Base-by-base conservation (phyloP, 1,139 yeast species). In the Yamadazyma taylorii region DNA sequence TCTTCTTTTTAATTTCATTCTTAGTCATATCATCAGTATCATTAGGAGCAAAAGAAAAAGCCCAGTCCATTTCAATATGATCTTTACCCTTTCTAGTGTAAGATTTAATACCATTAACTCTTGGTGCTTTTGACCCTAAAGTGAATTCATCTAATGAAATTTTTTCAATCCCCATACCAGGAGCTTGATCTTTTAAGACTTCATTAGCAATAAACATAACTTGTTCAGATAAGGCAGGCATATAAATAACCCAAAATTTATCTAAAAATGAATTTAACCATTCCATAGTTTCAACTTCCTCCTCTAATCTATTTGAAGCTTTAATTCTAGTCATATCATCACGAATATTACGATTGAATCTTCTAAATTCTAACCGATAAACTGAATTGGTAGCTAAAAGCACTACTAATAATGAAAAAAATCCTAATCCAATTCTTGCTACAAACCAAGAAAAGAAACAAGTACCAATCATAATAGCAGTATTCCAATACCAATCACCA, bases 21-120 rank as follows among this genome's bases (percentile, higher is more conserved):
- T 79, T 79, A 35, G 94, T 85, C 92, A 85, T 84, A 56, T 81
- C 87, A 45, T 83, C 85, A 24, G 85, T 80, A 60, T 85, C 90
- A 55, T 79, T 82, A 24, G 95, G 95, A 34, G 90, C 74, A 54
- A 85, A 85, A 8, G 84, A 79, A 51, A 85, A 81, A 9, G 80
- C 80, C 89, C 92, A 84, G 55, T 83, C 90, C 90, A 84, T 82
- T 60, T 83, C 90, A 46, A 81, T 79, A 34, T 74, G 66, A 52
- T 81, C 81, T 36, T 71, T 73, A 27, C 85, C 87, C 46, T 76
- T 72, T 50, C 78, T 79, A 19, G 89, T 79, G 56, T 79, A 83
- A 3, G 92, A 81, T 52, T 79, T 80, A 52, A 85, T 79, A 36
- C 84, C 74, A 46, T 80, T 79, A 39, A 85, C 77, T 37, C 83